Percentiles rank a stretch among this genome's conserved stretches.
phyloP scores from a whole-genome alignment of 305 asterid species.

The Solanum hybrid region DNA sequence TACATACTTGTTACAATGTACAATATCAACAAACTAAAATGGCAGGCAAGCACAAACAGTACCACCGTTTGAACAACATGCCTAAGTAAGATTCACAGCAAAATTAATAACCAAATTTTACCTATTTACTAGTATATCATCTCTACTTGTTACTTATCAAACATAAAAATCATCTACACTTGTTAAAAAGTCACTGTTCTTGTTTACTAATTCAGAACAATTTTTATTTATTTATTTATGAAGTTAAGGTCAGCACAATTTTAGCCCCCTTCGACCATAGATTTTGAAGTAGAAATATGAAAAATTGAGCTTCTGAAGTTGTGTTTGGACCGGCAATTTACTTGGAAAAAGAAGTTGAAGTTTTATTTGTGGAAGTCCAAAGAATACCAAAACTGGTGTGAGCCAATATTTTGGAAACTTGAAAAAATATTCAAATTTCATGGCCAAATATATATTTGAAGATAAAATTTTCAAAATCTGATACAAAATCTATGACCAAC shows the following conservation, averaged over 20 bases:
- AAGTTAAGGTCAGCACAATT: not conserved
- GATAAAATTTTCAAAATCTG: not conserved
- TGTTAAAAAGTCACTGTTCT: not conserved
- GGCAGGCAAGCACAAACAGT: not conserved
- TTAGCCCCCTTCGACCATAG: not conserved
- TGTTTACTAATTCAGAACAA: not conserved
- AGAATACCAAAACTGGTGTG: not conserved
- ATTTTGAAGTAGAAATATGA: not conserved
- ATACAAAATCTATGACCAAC: not conserved
- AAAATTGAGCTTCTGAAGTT: not conserved
- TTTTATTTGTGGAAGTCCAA: not conserved
- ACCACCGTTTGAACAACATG: not conserved
- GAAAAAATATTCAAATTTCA: not conserved
- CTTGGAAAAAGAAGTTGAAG: not conserved
- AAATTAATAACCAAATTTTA: not conserved
- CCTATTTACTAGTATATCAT: not conserved
- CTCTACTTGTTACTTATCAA: not conserved
- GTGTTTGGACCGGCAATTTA: not conserved
- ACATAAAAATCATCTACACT: not conserved
- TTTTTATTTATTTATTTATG: no score
- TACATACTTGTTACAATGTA: not conserved
- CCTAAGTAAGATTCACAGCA: not conserved
- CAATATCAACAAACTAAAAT: not conserved
- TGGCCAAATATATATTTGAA: not conserved
- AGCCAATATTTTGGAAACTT: not conserved